Evolutionary conservation across 2,329 filamentous ascomycete species (phyloP).

Genomic region (Xylaria sp.): DNA sequence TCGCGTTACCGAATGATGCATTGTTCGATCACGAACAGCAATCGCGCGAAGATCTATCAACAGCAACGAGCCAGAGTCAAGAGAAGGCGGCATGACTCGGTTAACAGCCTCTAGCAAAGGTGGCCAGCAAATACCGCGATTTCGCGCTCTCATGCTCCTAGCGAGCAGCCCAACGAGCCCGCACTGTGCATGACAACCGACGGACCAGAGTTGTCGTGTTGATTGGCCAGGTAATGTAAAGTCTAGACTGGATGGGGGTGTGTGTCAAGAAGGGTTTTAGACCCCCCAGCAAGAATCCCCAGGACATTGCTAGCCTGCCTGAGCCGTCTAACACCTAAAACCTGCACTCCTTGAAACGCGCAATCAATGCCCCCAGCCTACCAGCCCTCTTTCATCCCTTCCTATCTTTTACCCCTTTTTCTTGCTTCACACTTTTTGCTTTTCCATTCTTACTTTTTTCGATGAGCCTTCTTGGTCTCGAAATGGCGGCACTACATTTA

Average conservation of each 20-base stretch:
- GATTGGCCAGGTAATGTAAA: slow-evolving; percentile 30
- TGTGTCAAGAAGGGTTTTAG: slow-evolving; percentile 43
- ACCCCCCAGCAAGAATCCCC: slow-evolving; percentile 41
- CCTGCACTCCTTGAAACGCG: slow-evolving; percentile 48
- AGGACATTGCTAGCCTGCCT: slow-evolving; percentile 36
- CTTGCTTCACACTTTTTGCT: slow-evolving; percentile 37
- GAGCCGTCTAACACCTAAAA: slow-evolving; percentile 41
- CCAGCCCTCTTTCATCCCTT: slow-evolving; percentile 36
- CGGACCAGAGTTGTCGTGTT: slow-evolving; percentile 36
- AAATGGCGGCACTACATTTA: too few relatives aligned
- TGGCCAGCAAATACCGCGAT: slow-evolving; percentile 26
- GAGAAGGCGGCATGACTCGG: slow-evolving; percentile 44
- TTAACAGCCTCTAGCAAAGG: slow-evolving; percentile 38
- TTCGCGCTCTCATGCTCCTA: slow-evolving; percentile 32
- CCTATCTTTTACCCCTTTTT: slow-evolving; percentile 31
- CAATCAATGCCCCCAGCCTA: slow-evolving; percentile 36
- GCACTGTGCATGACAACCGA: slow-evolving; percentile 43
- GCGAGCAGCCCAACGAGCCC: slow-evolving; percentile 30
- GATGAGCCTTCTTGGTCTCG: neutral
- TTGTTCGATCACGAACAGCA: neutral
- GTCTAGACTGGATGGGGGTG: slow-evolving; percentile 39
- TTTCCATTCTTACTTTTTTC: slow-evolving; percentile 19
- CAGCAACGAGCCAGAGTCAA: slow-evolving; percentile 2
- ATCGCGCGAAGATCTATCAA: slow-evolving; percentile 16
- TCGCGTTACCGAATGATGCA: neutral